Conservation (phyloP, 495 filamentous ascomycete genomes). For the Trichoderma asperelloides region DNA sequence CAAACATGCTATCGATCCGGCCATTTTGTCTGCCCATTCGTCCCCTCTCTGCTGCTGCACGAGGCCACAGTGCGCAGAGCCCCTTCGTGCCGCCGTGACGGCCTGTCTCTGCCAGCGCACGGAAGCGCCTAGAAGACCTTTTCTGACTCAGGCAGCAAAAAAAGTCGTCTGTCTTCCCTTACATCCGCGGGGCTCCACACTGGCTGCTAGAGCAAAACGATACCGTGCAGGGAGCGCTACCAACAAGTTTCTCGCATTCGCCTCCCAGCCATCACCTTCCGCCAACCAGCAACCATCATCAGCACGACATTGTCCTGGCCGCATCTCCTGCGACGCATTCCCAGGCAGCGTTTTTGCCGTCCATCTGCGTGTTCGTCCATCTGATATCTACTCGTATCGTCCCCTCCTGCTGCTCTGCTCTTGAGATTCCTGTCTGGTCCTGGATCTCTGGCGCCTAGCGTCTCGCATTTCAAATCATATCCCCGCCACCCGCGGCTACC, state of each 20-base stretch:
- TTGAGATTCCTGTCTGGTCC: not conserved
- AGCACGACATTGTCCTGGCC: not conserved
- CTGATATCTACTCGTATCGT: not conserved
- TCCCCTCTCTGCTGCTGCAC: not conserved
- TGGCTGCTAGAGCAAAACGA: not conserved
- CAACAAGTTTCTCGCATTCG: not conserved
- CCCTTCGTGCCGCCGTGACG: not conserved
- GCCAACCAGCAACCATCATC: not conserved
- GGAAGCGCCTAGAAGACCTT: constrained; percentile 5
- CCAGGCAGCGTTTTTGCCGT: not conserved
- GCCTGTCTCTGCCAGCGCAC: not conserved
- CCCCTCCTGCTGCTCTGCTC: not conserved
- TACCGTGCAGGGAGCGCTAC: no score
- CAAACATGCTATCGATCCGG: not conserved
- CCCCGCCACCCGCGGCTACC: constrained; percentile 5
- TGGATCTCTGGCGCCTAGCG: not conserved
- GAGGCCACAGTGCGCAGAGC: not conserved
- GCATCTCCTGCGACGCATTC: not conserved
- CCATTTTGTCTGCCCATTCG: not conserved
- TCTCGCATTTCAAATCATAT: constrained; percentile 4
- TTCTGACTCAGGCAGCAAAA: constrained; percentile 7
- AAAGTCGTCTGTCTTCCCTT: not conserved
- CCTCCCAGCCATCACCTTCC: not conserved
- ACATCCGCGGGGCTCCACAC: not conserved
- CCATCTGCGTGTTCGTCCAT: not conserved